A percentile compares a stretch with the other conserved stretches of the same genome.
Evolutionary conservation across 345 rosid genomes (phyloP).

Genomic region (Linum tenue): DNA sequence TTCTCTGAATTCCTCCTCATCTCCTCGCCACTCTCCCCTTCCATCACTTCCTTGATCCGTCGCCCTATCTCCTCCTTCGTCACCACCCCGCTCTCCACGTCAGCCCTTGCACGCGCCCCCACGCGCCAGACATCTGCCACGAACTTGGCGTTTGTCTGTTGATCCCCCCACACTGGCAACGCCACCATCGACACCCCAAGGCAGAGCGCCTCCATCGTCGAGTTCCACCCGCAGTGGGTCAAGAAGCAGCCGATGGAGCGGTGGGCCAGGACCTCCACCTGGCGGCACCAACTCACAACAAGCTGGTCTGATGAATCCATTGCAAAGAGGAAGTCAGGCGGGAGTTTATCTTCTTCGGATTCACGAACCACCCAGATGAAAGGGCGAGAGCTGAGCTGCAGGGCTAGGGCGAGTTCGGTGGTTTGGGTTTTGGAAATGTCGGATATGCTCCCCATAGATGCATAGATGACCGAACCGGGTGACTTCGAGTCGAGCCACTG

Average conservation of each 20-base stretch:
- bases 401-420: not conserved
- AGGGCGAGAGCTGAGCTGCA: not conserved
- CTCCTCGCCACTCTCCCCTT: not conserved
- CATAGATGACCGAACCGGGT: slow-evolving; percentile 2
- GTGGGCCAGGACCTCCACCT: not conserved
- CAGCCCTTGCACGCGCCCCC: not conserved
- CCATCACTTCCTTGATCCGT: not conserved
- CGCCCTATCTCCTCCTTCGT: not conserved
- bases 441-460: not conserved
- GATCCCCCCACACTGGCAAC: not conserved
- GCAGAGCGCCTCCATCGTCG: not conserved
- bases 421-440: not conserved
- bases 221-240: slow-evolving; percentile 4
- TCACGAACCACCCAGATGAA: not conserved
- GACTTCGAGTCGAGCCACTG: slow-evolving; percentile 4
- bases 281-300: not conserved
- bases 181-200: slow-evolving; percentile 1
- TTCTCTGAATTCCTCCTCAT: not conserved
- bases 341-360: not conserved
- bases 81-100: not conserved
- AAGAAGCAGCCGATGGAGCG: not conserved
- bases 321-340: not conserved
- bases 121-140: not conserved
- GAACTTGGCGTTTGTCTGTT: not conserved
- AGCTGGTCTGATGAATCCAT: not conserved